A percentile compares a stretch with the other conserved stretches of the same genome.
Evolutionary conservation across 495 filamentous ascomycete species (phyloP).

Genomic region (Neurospora sp.): DNA sequence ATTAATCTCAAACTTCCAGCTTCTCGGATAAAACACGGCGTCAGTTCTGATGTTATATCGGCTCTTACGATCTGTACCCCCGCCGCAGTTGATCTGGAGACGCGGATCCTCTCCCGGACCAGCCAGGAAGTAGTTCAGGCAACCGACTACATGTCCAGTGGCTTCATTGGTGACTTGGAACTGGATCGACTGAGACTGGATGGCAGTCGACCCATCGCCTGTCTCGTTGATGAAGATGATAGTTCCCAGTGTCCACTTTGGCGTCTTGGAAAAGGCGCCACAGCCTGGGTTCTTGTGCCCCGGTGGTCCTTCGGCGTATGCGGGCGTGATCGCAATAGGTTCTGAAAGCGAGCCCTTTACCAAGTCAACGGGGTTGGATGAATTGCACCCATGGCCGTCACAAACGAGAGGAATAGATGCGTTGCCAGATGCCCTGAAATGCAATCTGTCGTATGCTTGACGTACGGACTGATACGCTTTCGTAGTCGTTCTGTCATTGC

Average conservation of each 20-base stretch:
- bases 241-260: conserved; percentile 10
- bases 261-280: conserved; percentile 1
- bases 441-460: not conserved
- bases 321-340: conserved; percentile 14
- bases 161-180: conserved; percentile 12
- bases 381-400: not conserved
- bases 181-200: conserved; percentile 7
- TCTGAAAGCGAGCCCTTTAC: conserved; percentile 10
- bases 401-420: conserved; percentile 1
- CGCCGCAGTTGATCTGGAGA: conserved; percentile 5
- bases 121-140: conserved; percentile 7
- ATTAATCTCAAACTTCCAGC: conserved; percentile 9
- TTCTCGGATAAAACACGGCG: conserved; percentile 11
- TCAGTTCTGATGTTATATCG: conserved; percentile 11
- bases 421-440: conserved; percentile 11
- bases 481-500: conserved; percentile 5
- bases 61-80: conserved; percentile 1
- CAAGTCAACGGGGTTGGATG: conserved; percentile 7
- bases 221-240: conserved; percentile 11
- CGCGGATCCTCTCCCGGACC: not conserved
- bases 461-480: not conserved
- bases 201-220: conserved; percentile 6
- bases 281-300: conserved; percentile 10
- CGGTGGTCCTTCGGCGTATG: conserved; percentile 8
- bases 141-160: conserved; percentile 19